Base-by-base conservation (phyloP, 2,329 filamentous ascomycete genomes). In the Lachnellula arida region DNA sequence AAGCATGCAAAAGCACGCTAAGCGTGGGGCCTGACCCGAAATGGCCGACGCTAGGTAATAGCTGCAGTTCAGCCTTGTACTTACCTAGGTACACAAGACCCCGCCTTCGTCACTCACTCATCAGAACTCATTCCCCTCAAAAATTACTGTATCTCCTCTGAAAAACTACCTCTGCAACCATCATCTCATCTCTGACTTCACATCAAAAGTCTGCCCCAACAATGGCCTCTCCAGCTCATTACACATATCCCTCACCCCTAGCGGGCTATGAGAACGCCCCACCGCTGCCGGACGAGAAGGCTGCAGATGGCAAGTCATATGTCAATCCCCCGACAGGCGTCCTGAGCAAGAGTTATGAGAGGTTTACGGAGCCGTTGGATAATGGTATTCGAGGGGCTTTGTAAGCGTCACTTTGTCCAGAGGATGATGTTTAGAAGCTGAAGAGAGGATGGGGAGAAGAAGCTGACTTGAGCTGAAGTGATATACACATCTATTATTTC, bases 401-500 rank as follows among this genome's bases (percentile, higher is more conserved):
- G 81, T 85, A 60, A 70, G 79, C 74, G 49, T 51, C n/a, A 19
- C 23, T n/a, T 14, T 17, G 17, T 19, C 47, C 11, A 32, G 6
- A 47, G 19, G 7, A 7, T 49, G 44, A 44, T 46, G 11, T 40
- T 11, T 48, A 17, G 46, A 42, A 37, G 11, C 5, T 37, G 15
- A 17, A 12, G 25, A 15, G 23, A 32, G 28, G 28, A 32, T 22
- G 12, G 22, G 37, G n/a, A 46, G 39, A 14, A 28, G 40, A 15
- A 47, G 47, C 46, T 42, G 42, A 47, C 35, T 17, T 9, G 32
- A 28, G 17, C n/a, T 35, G 46, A 32, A 85, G 81, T 62, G 91
- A 96, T 68, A 73, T 95, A 15, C 91, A 96, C 71, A 85, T 96
- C 65, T 96, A 96, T 73, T 89, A 91, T 71, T 82, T 85, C 60